Conservation (phyloP, 169 alveolate species). For the Babesia caballi region DNA sequence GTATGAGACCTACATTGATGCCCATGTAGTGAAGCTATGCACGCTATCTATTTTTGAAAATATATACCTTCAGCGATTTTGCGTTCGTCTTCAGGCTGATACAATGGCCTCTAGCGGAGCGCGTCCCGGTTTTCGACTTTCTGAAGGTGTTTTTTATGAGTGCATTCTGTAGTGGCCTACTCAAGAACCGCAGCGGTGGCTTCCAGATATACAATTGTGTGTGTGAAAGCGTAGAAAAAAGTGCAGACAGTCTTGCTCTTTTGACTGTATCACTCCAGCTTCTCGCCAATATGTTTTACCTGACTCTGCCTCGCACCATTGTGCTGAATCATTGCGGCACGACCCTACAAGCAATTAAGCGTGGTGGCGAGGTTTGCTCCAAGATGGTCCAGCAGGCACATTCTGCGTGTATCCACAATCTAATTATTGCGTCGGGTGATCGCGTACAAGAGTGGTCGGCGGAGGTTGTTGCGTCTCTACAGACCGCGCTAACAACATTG, state of each 20-base stretch:
- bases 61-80: slow-evolving; percentile 10
- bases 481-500: neutral
- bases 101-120: slow-evolving; percentile 51
- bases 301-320: slow-evolving; percentile 29
- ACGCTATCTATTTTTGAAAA: neutral
- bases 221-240: neutral
- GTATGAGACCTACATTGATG: neutral
- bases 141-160: slow-evolving; percentile 24
- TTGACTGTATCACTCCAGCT: slow-evolving; percentile 47
- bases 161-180: neutral
- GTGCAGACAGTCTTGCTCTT: slow-evolving; percentile 1
- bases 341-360: slow-evolving; percentile 14
- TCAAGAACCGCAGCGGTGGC: slow-evolving; percentile 36
- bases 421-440: slow-evolving; percentile 30
- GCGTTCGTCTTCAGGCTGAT: slow-evolving; percentile 41
- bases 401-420: slow-evolving; percentile 42
- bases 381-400: slow-evolving; percentile 53
- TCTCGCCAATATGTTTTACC: slow-evolving; percentile 33
- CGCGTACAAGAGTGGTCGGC: neutral
- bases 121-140: slow-evolving; percentile 55
- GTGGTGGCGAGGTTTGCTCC: neutral
- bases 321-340: slow-evolving; percentile 12
- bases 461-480: neutral
- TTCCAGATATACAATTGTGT: neutral
- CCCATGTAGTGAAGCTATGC: neutral